Conservation (phyloP, 176 grass and related monocot species). For the Triticum timopheevii region DNA sequence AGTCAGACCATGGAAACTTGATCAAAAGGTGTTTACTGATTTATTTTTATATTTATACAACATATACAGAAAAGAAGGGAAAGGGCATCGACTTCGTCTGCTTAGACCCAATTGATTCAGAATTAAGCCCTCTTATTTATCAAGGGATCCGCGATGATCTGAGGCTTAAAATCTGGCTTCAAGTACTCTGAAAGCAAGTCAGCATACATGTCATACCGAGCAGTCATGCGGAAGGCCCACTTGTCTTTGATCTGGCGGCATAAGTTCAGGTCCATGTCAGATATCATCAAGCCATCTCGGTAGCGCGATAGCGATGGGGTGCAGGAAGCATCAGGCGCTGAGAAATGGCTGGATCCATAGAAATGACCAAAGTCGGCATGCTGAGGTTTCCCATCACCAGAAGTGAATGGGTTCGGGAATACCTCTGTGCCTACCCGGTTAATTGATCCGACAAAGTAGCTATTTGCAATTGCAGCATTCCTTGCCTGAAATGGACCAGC, state of each 20-base stretch:
- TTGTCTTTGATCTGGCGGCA: conserved; percentile 97
- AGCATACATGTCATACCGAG: conserved; percentile 79
- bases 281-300: conserved; percentile 78
- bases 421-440: conserved; percentile 88
- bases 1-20: neutral
- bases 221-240: conserved; percentile 96
- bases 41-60: conserved; percentile 31
- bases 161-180: conserved; percentile 72
- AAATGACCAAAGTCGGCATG: conserved; percentile 90
- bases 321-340: conserved; percentile 84
- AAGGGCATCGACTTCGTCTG: neutral
- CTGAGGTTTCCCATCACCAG: conserved; percentile 88
- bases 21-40: conserved; percentile 2
- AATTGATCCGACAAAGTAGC: conserved; percentile 87
- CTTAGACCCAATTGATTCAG: neutral
- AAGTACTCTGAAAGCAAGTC: conserved; percentile 72
- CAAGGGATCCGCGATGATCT: conserved; percentile 69
- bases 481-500: conserved; percentile 54
- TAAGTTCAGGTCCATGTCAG: conserved; percentile 95
- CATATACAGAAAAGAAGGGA: neutral
- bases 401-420: conserved; percentile 93
- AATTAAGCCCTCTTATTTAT: conserved; percentile 55
- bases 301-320: conserved; percentile 85
- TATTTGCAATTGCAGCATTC: conserved; percentile 94
- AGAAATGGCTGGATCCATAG: conserved; percentile 94